These are phyloP conservation scores for Rhodotorula kratochvilovae DNA, from an alignment of 768 basidiomycete genomes.

Conservation along the genomic window DNA sequence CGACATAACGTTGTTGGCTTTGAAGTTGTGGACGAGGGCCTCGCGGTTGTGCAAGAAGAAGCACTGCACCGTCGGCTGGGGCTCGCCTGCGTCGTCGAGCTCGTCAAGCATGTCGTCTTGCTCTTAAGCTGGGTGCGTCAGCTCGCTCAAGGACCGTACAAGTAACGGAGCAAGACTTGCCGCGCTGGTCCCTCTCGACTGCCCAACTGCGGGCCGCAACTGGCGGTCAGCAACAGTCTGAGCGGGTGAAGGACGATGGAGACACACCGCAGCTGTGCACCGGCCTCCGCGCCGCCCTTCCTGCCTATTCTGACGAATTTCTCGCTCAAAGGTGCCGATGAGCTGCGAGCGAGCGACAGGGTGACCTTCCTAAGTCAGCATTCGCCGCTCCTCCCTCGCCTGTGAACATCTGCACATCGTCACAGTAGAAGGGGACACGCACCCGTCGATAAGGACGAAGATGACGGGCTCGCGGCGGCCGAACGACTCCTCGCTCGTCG, in stretches of 20 bases:
- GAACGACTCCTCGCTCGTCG: too few relatives aligned
- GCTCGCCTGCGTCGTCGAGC: too few relatives aligned
- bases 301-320: not conserved
- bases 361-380: constrained; percentile 2
- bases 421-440: not conserved
- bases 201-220: not conserved
- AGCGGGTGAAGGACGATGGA: too few relatives aligned
- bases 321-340: constrained; percentile 14
- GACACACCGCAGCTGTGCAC: not conserved
- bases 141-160: too few relatives aligned
- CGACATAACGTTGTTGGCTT: not conserved
- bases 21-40: not conserved
- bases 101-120: constrained; percentile 1
- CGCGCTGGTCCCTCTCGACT: constrained; percentile 15
- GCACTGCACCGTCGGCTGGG: not conserved
- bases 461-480: not conserved
- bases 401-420: rapidly evolving
- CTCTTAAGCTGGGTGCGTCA: not conserved
- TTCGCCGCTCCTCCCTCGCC: not conserved
- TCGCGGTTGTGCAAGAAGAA: not conserved
- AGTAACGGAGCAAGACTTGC: not conserved
- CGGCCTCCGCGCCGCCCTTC: not conserved
- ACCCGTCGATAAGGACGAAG: not conserved
- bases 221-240: not conserved
- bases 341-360: not conserved